Evolutionary conservation across 1,284 basidiomycete genomes (phyloP), one percentile per base, ranked within the genome.

Genomic region (Pseudozyma tsukubaensis): DNA sequence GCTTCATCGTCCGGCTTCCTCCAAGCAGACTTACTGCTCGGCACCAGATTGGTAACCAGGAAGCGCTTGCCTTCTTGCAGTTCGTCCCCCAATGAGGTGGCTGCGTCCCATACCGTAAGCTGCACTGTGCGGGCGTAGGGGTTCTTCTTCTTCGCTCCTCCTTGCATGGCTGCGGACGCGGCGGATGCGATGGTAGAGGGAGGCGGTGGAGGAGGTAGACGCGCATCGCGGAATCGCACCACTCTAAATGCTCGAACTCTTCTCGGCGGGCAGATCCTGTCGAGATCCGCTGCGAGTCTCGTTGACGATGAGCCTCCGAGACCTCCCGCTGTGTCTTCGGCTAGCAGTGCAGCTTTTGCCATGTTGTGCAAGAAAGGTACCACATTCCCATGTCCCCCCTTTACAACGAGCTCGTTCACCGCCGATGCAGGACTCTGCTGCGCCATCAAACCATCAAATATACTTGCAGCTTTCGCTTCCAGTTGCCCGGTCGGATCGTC

Each of bases 181-280:
- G 34, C 13, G 11, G 35, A 42, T 24, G 42, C 32, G 12, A 48
- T 18, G 12, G 53, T 37, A 9, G 45, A 16, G 5, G 54, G 37
- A 5, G 50, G 45, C 6, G 24, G 24, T 29, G 62, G 61, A 4
- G 67, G 66, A 0, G 66, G 56, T 0, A 68, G 57, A 9, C 69
- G 64, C 7, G 91, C 90, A 82, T 98, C 96, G 67, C 89, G 86
- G 19, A 92, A 88, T 13, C 91, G 86, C 9, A 95, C 85, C 4
- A 97, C 89, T 21, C 94, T 88, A 85, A 97, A 97, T 62, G 88
- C 89, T 45, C 91, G 89, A 13, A 94, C 91, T 21, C 92, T 87
- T 12, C 95, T 89, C 1, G 90, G 89, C 2, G 94, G 94, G 79
- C 91, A 95, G 14, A 87, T 77, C 16, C 85, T 84, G 91, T 95